Conservation (phyloP, 2,329 filamentous ascomycete genomes). For the Teratosphaeria zuluensis region DNA sequence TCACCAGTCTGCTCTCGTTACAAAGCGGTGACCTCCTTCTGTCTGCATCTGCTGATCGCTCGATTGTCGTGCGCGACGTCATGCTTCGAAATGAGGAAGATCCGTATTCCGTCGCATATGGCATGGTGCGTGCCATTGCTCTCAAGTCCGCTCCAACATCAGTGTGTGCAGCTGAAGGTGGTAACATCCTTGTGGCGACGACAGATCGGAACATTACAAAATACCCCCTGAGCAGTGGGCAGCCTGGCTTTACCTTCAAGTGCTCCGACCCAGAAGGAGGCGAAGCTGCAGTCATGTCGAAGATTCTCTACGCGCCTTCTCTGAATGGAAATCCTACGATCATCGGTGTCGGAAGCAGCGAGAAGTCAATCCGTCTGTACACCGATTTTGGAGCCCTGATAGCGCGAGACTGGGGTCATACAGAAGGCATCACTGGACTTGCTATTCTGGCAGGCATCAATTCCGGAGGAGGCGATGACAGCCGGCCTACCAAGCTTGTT, state of each 20-base stretch:
- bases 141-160: conserved; percentile 81
- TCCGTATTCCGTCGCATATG: conserved; percentile 58
- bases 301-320: conserved; percentile 54
- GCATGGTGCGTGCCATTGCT: conserved; percentile 66
- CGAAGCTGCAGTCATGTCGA: conserved; percentile 76
- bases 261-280: conserved; percentile 68
- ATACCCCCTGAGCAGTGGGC: conserved; percentile 47
- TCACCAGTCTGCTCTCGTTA: conserved; percentile 67
- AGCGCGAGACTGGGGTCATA: conserved; percentile 88
- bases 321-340: conserved; percentile 56
- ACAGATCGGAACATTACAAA: conserved; percentile 55
- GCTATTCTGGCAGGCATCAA: conserved; percentile 45
- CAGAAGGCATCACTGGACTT: conserved; percentile 82
- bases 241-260: conserved; percentile 65
- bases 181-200: conserved; percentile 48
- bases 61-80: conserved; percentile 71
- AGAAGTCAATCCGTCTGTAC: conserved; percentile 91
- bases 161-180: conserved; percentile 60
- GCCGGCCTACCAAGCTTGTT: conserved; percentile 22
- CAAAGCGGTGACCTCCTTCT: conserved; percentile 58
- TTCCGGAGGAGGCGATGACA: not conserved
- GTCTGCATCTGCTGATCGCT: conserved; percentile 82
- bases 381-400: conserved; percentile 70
- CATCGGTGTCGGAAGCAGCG: conserved; percentile 82
- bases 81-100: conserved; percentile 56